Base-by-base conservation (phyloP, 1,284 basidiomycete genomes). In the Boletus hoseneyae region DNA sequence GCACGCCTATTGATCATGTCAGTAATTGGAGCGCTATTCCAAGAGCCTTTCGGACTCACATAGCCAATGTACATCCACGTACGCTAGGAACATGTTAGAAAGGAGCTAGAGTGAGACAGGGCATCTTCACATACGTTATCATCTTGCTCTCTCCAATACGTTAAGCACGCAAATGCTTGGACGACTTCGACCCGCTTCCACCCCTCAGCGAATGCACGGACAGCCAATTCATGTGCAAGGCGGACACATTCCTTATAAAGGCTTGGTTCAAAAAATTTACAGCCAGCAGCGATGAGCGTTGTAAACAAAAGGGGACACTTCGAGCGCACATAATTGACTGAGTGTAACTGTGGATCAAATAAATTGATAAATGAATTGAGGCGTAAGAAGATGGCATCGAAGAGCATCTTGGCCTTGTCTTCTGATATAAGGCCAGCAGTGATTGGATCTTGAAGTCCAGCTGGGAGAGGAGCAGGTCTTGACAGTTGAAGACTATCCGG, bases 21-120 rank as follows among this genome's bases (percentile, higher is more conserved):
- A 61, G 49, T 42, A 54, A 51, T 16, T 5, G 15, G 6, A 44
- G 13, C n/a, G 18, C 1, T 9, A 33, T 45, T 50, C 16, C 13
- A 37, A 33, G 12, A 29, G 13, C 9, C 3, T 16, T 32, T 37
- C 34, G 64, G 10, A 64, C 81, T 64, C 64, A 85, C 88, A 68
- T 88, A 87, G 53, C 88, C 88, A 61, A 91, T 88, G 65, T 86
- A 91, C 42, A 79, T 85, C 87, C 88, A 91, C 10, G 87, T 90
- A 38, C 84, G 79, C 85, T 87, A 61, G 27, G 32, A 58, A 21
- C 42, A 47, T 29, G 33, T 65, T 48, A 67, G 56, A 47, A 59
- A 45, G 45, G 55, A 49, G 29, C 29, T 34, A 53, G 33, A 39
- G 48, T 50, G 32, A 34, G 50, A 38, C 51, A 18, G 42, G 45